Evolutionary conservation across 306 rosid genomes (phyloP).

Genomic region (Gillenia trifoliata): DNA sequence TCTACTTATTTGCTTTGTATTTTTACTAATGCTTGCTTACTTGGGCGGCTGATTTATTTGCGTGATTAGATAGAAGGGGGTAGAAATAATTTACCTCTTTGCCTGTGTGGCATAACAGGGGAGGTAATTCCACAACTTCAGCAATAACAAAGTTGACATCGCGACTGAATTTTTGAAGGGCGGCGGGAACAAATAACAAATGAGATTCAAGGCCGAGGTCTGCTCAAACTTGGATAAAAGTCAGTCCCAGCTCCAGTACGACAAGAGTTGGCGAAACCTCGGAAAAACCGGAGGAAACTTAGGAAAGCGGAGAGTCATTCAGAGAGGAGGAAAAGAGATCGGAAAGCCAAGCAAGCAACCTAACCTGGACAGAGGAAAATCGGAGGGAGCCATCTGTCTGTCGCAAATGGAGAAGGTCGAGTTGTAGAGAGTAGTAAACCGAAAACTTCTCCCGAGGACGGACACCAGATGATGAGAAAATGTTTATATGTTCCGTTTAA

Average conservation of each 20-base stretch:
- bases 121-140: constrained; percentile 34
- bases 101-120: constrained; percentile 52
- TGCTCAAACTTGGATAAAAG: constrained; percentile 34
- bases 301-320: constrained; percentile 54
- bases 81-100: constrained; percentile 27
- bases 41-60: neutral
- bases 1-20: neutral
- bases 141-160: constrained; percentile 75
- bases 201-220: constrained; percentile 54
- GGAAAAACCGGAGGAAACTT: constrained; percentile 40
- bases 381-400: constrained; percentile 41
- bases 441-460: constrained; percentile 15
- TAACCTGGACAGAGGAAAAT: constrained; percentile 54
- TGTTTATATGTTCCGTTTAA: constrained; percentile 9
- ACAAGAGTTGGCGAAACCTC: constrained; percentile 24
- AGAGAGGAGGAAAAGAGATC: constrained; percentile 38
- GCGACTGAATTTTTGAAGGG: constrained; percentile 82
- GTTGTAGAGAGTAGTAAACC: constrained; percentile 24
- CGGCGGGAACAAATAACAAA: constrained; percentile 46
- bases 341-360: constrained; percentile 26
- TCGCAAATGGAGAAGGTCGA: constrained; percentile 47
- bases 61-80: constrained; percentile 18
- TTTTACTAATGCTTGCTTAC: neutral
- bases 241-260: constrained; percentile 29
- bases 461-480: constrained; percentile 26